Percentiles rank a stretch among this genome's conserved stretches.
Evolutionary conservation across 495 filamentous ascomycete species (phyloP).

Genomic region (Aspergillus panamensis): DNA sequence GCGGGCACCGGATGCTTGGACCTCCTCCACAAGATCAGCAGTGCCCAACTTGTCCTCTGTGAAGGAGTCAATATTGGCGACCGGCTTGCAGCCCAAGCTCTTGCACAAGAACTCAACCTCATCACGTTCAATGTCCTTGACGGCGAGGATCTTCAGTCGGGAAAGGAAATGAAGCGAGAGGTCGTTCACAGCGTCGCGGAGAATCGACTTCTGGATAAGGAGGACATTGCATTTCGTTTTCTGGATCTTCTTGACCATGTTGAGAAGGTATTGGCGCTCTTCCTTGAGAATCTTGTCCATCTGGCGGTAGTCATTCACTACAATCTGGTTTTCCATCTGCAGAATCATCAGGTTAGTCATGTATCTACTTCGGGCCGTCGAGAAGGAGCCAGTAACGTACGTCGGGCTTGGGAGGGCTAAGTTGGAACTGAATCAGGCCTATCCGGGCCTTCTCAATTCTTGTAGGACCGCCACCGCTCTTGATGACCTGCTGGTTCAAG

Average conservation of each 20-base stretch:
- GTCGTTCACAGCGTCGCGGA: constrained; percentile 96
- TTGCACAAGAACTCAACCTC: constrained; percentile 99
- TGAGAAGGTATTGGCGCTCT: constrained; percentile 94
- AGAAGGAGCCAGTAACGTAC: constrained; percentile 49
- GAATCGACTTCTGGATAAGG: constrained; percentile 96
- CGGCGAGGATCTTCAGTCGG: constrained; percentile 88
- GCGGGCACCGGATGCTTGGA: constrained; percentile 77
- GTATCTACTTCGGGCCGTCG: neutral
- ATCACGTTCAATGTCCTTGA: constrained; percentile 98
- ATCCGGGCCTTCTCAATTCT: constrained; percentile 97
- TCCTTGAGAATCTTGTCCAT: constrained; percentile 99
- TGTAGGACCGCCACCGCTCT: constrained; percentile 85
- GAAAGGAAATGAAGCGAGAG: constrained; percentile 95
- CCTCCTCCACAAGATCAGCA: constrained; percentile 94
- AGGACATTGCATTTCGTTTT: constrained; percentile 99
- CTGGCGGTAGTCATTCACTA: constrained; percentile 98
- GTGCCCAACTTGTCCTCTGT: constrained; percentile 97
- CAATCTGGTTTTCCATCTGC: constrained; percentile 98
- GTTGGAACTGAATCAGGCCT: constrained; percentile 96
- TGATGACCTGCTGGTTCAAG: constrained; percentile 87
- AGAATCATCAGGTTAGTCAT: constrained; percentile 10
- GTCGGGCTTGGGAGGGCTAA: constrained; percentile 96
- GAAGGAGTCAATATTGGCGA: constrained; percentile 98
- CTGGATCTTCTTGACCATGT: constrained; percentile 99
- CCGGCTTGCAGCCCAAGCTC: constrained; percentile 95